These are phyloP conservation scores for Verticillium nonalfalfae DNA, from an alignment of 2,329 filamentous ascomycete species.

Conservation along the genomic window DNA sequence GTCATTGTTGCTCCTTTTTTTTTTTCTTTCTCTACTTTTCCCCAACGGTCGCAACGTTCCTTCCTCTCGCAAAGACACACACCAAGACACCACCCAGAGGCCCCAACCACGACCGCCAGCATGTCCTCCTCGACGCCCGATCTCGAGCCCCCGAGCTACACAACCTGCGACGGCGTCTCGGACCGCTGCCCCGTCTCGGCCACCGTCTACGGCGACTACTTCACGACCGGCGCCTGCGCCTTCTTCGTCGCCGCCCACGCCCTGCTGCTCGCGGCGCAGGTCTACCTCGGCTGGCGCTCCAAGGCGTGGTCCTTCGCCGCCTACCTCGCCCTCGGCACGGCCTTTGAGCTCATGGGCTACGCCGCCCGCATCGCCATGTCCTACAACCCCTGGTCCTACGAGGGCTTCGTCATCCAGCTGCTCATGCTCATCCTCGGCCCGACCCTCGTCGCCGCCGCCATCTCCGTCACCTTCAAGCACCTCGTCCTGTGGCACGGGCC, in stretches of 20 bases:
- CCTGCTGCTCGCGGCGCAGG: constrained; percentile 23
- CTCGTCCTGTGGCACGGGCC: constrained; percentile 33
- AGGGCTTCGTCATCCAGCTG: constrained; percentile 33
- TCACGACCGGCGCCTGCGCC: constrained; percentile 14
- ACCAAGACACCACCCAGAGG: background rate
- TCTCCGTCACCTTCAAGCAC: constrained; percentile 37
- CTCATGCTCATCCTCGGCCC: constrained; percentile 34
- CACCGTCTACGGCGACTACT: constrained; percentile 17
- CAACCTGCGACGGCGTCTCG: constrained; percentile 1
- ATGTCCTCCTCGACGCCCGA: background rate
- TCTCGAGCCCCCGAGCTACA: background rate
- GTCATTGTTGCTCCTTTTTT: too few species aligned
- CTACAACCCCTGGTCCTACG: constrained; percentile 30
- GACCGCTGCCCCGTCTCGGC: constrained; percentile 12
- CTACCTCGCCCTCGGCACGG: constrained; percentile 25
- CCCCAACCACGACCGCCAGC: background rate
- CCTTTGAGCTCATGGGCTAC: constrained; percentile 34
- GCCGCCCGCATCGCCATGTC: constrained; percentile 32
- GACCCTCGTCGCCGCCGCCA: constrained; percentile 33
- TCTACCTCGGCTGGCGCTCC: constrained; percentile 23
- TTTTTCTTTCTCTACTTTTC: too few species aligned
- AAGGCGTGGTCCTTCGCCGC: constrained; percentile 32
- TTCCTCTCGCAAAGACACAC: too few species aligned
- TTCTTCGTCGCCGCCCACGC: constrained; percentile 28
- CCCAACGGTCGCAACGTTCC: too few species aligned